Conservation (phyloP, 2,329 filamentous ascomycete genomes). For the Phaeophleospora eucalypticola region DNA sequence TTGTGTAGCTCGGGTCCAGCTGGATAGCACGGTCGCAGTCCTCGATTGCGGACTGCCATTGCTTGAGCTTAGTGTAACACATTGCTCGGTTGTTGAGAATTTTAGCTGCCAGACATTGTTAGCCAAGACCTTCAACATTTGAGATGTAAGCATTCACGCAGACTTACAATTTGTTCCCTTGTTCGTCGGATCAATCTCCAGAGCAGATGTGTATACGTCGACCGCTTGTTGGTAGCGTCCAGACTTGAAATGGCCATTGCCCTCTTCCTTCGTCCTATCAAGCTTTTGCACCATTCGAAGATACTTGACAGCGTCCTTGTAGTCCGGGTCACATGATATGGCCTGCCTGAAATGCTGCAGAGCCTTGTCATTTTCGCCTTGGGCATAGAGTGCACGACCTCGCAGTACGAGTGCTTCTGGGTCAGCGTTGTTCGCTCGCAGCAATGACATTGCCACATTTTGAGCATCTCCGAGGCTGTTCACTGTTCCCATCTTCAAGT, state of each 20-base stretch:
- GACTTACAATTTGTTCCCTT: slow-evolving; percentile 70
- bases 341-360: slow-evolving; percentile 89
- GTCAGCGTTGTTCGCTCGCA: slow-evolving; percentile 83
- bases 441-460: slow-evolving; percentile 81
- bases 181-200: slow-evolving; percentile 82
- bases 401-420: slow-evolving; percentile 89
- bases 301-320: slow-evolving; percentile 81
- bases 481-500: slow-evolving; percentile 84
- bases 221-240: slow-evolving; percentile 76
- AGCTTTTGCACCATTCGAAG: slow-evolving; percentile 87
- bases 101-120: slow-evolving; percentile 54
- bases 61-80: slow-evolving; percentile 77
- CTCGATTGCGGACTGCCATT: slow-evolving; percentile 72
- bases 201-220: slow-evolving; percentile 75
- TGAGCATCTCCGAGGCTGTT: slow-evolving; percentile 89
- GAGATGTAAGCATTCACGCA: not conserved
- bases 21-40: slow-evolving; percentile 82
- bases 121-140: not conserved
- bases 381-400: slow-evolving; percentile 79
- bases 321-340: slow-evolving; percentile 85
- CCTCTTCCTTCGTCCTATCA: slow-evolving; percentile 88
- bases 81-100: slow-evolving; percentile 89
- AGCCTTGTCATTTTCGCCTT: slow-evolving; percentile 93
- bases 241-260: slow-evolving; percentile 84
- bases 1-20: slow-evolving; percentile 79